Evolutionary conservation across 1,284 basidiomycete genomes (phyloP), one percentile per base, ranked within the genome.

Genomic region (Puccinia triticina): DNA sequence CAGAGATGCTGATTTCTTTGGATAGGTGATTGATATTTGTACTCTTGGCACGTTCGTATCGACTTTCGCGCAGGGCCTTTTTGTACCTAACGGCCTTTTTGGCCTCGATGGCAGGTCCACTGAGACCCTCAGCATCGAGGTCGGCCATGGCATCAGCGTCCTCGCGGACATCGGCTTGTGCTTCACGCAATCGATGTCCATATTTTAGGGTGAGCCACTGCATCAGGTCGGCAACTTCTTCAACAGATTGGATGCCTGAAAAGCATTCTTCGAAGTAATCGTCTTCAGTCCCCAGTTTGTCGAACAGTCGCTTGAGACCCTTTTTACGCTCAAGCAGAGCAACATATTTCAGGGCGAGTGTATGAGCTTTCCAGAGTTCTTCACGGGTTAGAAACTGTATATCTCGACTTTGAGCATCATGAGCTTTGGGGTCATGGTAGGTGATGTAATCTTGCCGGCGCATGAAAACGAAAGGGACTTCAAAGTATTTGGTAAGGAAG

Each of bases 381-480:
- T 91, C 89, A 82, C 92, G 89, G 83, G 88, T 90, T 80, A 98
- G 90, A 53, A 96, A 91, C 84, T 93, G 92, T 34, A 90, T 87
- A 10, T 84, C 83, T 11, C 77, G 69, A 14, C 75, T 66, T 29
- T 69, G 46, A 90, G 90, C 29, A 84, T 84, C 80, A 37, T 81
- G 77, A n/a, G 83, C 83, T 59, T 85, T 82, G 34, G 84, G 83
- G 48, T 83, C 84, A 79, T 93, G 92, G 87, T 92, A 91, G 64
- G 91, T 92, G 85, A 96, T 92, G 86, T 94, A 92, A 87, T 99
- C 97, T 73, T 94, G 91, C 85, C 94, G 94, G 89, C 98, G 94
- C 40, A 92, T 91, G 92, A 93, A 98, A 84, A 99, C 92, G 87
- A 95, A 97, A 0, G 97, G 95, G 11, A 97, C 95, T 86, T 99